Evolutionary conservation across 345 rosid species (phyloP).

Genomic region (Brassica incana): DNA sequence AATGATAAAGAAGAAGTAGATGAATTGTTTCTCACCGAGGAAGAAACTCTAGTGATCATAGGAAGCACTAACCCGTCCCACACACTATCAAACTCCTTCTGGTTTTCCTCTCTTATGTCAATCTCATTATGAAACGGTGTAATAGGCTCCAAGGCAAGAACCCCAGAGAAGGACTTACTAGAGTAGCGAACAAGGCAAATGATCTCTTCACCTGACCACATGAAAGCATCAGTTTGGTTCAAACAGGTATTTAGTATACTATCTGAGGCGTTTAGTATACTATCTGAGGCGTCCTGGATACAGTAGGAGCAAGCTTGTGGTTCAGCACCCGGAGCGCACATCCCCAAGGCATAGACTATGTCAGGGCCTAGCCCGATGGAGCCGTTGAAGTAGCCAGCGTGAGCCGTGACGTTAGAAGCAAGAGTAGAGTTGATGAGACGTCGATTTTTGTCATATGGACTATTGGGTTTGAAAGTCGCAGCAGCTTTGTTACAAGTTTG

Average conservation of each 20-base stretch:
- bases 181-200: conserved; percentile 51
- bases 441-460: conserved; percentile 33
- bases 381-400: conserved; percentile 6
- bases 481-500: not conserved
- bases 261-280: not conserved
- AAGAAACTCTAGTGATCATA: not conserved
- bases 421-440: conserved; percentile 19
- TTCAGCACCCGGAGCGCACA: conserved; percentile 18
- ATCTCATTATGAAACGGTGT: not conserved
- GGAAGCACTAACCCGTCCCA: conserved; percentile 18
- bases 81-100: conserved; percentile 17
- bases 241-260: conserved; percentile 20
- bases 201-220: conserved; percentile 29
- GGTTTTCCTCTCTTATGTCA: not conserved
- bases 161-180: conserved; percentile 13
- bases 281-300: conserved; percentile 16
- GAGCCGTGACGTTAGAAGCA: conserved; percentile 18
- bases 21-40: conserved; percentile 9
- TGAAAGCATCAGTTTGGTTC: conserved; percentile 36
- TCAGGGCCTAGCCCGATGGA: not conserved
- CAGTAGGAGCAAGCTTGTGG: conserved; percentile 29
- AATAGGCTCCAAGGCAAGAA: not conserved
- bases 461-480: conserved; percentile 31
- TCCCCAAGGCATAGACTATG: conserved; percentile 10
- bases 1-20: conserved; percentile 9